These are phyloP conservation scores for Cubamyces lactineus DNA, from an alignment of 768 basidiomycete genomes.

Conservation along the genomic window DNA sequence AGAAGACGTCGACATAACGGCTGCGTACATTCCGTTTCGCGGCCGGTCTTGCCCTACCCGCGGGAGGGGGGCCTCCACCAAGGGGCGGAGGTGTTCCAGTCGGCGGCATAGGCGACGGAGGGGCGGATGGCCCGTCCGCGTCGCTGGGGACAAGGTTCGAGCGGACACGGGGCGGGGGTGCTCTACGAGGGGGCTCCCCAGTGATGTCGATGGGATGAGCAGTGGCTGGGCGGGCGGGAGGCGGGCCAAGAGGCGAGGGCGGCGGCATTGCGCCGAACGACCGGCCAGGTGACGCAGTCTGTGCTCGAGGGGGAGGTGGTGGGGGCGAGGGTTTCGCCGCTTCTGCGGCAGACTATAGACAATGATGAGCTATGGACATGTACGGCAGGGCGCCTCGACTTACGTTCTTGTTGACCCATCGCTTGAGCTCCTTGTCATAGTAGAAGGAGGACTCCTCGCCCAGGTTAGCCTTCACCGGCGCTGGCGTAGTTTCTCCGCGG, in stretches of 20 bases:
- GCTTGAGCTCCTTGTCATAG: conserved; percentile 92
- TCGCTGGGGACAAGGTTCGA: conserved; percentile 65
- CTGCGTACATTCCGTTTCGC: conserved; percentile 79
- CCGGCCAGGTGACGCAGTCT: conserved; percentile 81
- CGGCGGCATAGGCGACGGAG: conserved; percentile 31
- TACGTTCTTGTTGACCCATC: conserved; percentile 96
- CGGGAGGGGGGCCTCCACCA: conserved; percentile 45
- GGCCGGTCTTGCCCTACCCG: conserved; percentile 59
- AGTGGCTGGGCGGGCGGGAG: conserved; percentile 60
- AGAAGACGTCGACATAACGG: conserved; percentile 92
- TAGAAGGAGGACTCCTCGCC: conserved; percentile 91
- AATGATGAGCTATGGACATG: not conserved
- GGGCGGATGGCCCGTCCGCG: conserved; percentile 36
- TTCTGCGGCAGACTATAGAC: conserved; percentile 55
- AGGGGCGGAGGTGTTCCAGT: conserved; percentile 40
- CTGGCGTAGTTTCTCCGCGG: conserved; percentile 59
- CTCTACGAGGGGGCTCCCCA: conserved; percentile 47
- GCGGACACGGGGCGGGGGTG: conserved; percentile 57
- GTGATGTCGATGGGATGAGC: conserved; percentile 53
- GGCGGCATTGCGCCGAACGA: conserved; percentile 42
- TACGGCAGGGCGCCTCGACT: conserved; percentile 17
- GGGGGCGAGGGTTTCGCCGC: conserved; percentile 59
- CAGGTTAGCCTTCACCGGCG: conserved; percentile 87
- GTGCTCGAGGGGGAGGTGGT: conserved; percentile 82
- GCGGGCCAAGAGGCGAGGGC: conserved; percentile 40